Conservation (phyloP, 2,329 filamentous ascomycete species). For the Xylariomycetidae sp. region DNA sequence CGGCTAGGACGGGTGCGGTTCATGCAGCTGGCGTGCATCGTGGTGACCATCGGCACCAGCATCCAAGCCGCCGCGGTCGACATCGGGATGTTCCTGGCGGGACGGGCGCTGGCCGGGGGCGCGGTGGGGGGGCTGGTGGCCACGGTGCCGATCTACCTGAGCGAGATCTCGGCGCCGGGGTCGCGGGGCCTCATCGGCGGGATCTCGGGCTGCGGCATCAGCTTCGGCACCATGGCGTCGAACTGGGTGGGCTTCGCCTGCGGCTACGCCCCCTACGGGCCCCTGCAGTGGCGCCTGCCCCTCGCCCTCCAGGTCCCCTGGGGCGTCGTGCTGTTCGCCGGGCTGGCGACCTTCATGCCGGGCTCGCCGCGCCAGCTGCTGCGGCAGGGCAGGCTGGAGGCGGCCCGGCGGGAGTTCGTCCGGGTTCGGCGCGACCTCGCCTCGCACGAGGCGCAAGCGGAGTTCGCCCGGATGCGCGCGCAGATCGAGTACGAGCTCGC, state of each 20-base stretch:
- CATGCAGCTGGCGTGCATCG: slow-evolving; percentile 46
- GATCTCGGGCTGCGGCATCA: slow-evolving; percentile 46
- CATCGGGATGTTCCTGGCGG: slow-evolving; percentile 48
- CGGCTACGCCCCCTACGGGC: slow-evolving; percentile 45
- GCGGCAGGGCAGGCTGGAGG: slow-evolving; percentile 40
- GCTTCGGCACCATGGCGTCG: slow-evolving; percentile 34
- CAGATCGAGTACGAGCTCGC: slow-evolving; percentile 53
- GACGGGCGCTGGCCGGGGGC: slow-evolving; percentile 39
- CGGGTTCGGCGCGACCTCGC: slow-evolving; percentile 41
- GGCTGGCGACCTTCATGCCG: slow-evolving; percentile 49
- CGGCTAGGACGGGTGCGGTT: slow-evolving; percentile 46
- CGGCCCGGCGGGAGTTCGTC: slow-evolving; percentile 41
- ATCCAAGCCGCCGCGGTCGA: slow-evolving; percentile 50
- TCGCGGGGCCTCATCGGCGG: slow-evolving; percentile 48
- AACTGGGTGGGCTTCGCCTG: slow-evolving; percentile 54
- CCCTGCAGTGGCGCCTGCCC: slow-evolving; percentile 48
- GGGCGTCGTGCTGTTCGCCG: slow-evolving; percentile 48
- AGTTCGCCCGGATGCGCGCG: slow-evolving; percentile 47
- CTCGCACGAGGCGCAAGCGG: slow-evolving; percentile 37
- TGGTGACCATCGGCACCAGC: slow-evolving; percentile 47
- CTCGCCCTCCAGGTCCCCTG: slow-evolving; percentile 50
- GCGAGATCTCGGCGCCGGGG: slow-evolving; percentile 44
- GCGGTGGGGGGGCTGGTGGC: slow-evolving; percentile 37
- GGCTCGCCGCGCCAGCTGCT: slow-evolving; percentile 49
- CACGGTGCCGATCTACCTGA: slow-evolving; percentile 50